Conservation (phyloP, 176 grass and related monocot genomes). For the Phoenix dactylifera region DNA sequence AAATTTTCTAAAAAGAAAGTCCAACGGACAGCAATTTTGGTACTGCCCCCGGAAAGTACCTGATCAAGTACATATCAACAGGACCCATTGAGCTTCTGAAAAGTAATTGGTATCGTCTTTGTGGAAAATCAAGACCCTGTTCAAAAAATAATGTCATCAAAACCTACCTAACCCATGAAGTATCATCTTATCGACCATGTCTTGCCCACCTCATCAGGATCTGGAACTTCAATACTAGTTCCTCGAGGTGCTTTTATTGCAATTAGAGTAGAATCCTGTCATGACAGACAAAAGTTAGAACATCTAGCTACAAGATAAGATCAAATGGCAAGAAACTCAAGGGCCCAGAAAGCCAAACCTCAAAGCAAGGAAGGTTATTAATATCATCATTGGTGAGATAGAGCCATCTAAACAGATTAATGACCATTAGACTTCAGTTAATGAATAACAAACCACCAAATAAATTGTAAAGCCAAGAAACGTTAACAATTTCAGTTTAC, state of each 20-base stretch:
- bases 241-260: constrained; percentile 85
- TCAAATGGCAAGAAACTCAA: not conserved
- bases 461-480: not conserved
- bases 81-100: not conserved
- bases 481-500: not conserved
- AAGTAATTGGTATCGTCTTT: not conserved
- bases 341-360: not conserved
- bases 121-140: not conserved
- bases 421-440: not conserved
- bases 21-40: not conserved
- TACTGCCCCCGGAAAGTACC: not conserved
- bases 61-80: not conserved
- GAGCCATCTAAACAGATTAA: constrained; percentile 2
- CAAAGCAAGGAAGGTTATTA: not conserved
- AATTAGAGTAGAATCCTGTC: constrained; percentile 56
- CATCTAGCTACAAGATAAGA: not conserved
- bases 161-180: not conserved
- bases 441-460: not conserved
- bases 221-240: constrained; percentile 80
- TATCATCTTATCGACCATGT: not conserved
- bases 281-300: constrained; percentile 11
- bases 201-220: constrained; percentile 22
- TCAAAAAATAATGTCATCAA: not conserved
- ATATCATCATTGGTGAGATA: constrained; percentile 2
- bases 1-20: not conserved